Evolutionary conservation across 2,329 filamentous ascomycete genomes (phyloP).

Genomic region (Anisogramma anomala): DNA sequence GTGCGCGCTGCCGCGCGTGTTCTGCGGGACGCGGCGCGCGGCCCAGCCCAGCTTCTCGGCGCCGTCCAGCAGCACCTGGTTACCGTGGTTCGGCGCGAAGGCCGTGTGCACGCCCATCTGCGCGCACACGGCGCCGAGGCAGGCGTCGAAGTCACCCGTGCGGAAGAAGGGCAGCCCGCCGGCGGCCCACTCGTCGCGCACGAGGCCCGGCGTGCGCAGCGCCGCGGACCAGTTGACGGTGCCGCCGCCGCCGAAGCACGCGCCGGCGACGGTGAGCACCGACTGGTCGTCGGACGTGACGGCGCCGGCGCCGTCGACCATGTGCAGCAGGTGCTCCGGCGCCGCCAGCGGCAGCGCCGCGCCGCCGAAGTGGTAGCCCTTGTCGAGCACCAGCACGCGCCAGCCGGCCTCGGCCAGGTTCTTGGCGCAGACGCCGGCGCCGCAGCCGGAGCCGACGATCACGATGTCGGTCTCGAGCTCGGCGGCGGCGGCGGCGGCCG

Average conservation of each 20-base stretch:
- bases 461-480: constrained; percentile 13
- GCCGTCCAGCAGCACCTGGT: constrained; percentile 58
- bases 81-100: constrained; percentile 59
- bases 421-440: constrained; percentile 15
- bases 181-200: constrained; percentile 67
- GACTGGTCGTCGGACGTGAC: constrained; percentile 42
- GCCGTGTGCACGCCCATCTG: constrained; percentile 65
- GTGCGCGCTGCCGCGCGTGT: constrained; percentile 60
- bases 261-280: constrained; percentile 53
- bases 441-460: constrained; percentile 15
- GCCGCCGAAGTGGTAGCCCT: constrained; percentile 61
- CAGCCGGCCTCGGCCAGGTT: constrained; percentile 16
- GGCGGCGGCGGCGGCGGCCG: neutral
- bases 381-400: constrained; percentile 68
- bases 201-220: constrained; percentile 54
- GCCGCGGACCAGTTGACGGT: constrained; percentile 69
- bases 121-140: constrained; percentile 61
- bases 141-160: constrained; percentile 58
- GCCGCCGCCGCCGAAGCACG: constrained; percentile 70
- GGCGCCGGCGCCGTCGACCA: constrained; percentile 56
- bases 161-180: constrained; percentile 60
- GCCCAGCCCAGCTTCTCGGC: constrained; percentile 60
- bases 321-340: constrained; percentile 43
- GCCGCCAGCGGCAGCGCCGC: constrained; percentile 61
- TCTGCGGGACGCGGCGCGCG: constrained; percentile 59